Evolutionary conservation across 2,329 filamentous ascomycete species (phyloP).

Genomic region (Pseudogymnoascus sp.): DNA sequence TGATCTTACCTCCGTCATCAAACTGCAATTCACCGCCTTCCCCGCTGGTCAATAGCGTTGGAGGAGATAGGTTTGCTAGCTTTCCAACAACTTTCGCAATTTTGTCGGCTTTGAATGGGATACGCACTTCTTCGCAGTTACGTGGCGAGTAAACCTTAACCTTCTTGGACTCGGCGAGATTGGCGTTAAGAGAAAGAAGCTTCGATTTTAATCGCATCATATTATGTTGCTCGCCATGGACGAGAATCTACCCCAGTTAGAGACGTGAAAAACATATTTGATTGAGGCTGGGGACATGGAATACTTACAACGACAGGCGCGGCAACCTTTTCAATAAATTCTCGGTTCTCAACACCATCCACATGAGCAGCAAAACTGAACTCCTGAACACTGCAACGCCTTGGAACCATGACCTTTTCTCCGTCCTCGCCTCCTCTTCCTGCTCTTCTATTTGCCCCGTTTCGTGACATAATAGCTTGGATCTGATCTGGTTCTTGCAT

Average conservation of each 20-base stretch:
- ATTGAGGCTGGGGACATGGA: not conserved
- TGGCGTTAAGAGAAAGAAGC: conserved; percentile 82
- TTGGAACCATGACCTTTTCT: conserved; percentile 87
- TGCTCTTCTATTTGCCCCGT: conserved; percentile 56
- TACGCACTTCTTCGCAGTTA: conserved; percentile 90
- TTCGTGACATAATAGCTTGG: conserved; percentile 82
- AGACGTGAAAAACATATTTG: not conserved
- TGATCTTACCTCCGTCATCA: conserved; percentile 47
- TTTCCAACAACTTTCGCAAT: conserved; percentile 93
- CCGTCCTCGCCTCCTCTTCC: conserved; percentile 55
- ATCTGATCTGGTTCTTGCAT: conserved; percentile 94
- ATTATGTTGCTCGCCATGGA: conserved; percentile 94
- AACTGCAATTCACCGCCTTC: conserved; percentile 35
- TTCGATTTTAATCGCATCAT: conserved; percentile 98
- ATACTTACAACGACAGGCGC: conserved; percentile 83
- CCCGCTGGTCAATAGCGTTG: conserved; percentile 34
- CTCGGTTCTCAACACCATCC: conserved; percentile 88
- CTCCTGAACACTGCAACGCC: conserved; percentile 88
- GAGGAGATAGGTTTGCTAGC: conserved; percentile 73
- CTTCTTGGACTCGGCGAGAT: conserved; percentile 60
- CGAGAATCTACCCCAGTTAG: conserved; percentile 63
- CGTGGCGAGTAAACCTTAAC: conserved; percentile 90
- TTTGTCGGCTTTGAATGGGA: conserved; percentile 94
- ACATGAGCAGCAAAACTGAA: conserved; percentile 96
- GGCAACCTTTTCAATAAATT: conserved; percentile 91